Conservation (phyloP, 2,329 filamentous ascomycete genomes). For the Fusarium nisikadoi region DNA sequence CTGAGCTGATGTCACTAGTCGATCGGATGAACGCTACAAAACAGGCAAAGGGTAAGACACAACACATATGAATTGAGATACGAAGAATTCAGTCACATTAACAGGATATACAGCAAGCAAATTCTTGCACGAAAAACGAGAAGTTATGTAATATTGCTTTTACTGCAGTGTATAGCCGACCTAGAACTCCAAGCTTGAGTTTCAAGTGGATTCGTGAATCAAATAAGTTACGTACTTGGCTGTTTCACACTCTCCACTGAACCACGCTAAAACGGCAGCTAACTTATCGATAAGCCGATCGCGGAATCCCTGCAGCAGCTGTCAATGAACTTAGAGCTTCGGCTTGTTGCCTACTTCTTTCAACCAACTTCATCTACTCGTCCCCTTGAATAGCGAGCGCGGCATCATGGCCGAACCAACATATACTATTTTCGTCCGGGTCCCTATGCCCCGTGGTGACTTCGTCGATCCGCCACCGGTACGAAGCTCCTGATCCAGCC, state of each 20-base stretch:
- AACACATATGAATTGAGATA: background rate
- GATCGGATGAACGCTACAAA: background rate
- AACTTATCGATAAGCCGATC: constrained; percentile 41
- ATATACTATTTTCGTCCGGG: constrained; percentile 83
- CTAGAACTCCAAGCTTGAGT: background rate
- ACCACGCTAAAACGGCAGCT: constrained; percentile 30
- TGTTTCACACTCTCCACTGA: constrained; percentile 21
- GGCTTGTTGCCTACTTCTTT: constrained; percentile 26
- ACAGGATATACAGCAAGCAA: accelerated
- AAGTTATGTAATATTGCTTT: background rate
- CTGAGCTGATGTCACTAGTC: background rate
- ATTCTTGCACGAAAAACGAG: background rate
- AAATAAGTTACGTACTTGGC: background rate
- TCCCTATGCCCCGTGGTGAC: constrained; percentile 87
- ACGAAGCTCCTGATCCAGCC: constrained; percentile 47
- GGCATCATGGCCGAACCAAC: constrained; percentile 61
- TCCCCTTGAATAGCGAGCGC: constrained; percentile 32
- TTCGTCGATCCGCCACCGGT: constrained; percentile 93
- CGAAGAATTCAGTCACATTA: background rate
- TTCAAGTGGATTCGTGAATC: background rate
- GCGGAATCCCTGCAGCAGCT: constrained; percentile 36
- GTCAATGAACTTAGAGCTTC: constrained; percentile 29
- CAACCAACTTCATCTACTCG: constrained; percentile 31
- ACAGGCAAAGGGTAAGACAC: background rate
- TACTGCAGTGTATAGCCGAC: background rate